phyloP scores from a whole-genome alignment of 1,139 yeast species.

The Eremothecium sinecaudum region DNA sequence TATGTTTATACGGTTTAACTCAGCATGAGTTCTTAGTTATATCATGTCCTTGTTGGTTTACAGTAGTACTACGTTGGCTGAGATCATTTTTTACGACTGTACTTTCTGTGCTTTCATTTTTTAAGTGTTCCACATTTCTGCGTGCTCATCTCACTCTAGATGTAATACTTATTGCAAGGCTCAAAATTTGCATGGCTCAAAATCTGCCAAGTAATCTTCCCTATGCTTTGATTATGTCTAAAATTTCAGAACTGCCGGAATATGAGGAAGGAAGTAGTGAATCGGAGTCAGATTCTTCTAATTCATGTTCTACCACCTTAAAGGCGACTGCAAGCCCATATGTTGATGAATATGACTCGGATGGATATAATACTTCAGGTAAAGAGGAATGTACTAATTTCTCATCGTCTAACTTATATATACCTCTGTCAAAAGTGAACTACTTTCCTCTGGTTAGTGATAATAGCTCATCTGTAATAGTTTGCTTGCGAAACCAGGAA shows the following conservation, averaged over 20 bases:
- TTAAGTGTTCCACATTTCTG: no score
- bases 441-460: constrained; percentile 9
- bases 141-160: no score
- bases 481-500: constrained; percentile 36
- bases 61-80: no score
- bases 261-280: background rate
- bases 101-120: no score
- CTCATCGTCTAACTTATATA: background rate
- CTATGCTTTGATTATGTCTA: no score
- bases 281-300: background rate
- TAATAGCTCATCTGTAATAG: constrained; percentile 7
- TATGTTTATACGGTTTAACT: no score
- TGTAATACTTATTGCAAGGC: no score
- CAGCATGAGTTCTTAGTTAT: no score
- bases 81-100: no score
- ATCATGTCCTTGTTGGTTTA: no score
- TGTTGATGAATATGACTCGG: constrained; percentile 2
- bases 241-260: background rate
- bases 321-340: background rate
- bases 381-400: background rate
- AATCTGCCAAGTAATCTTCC: no score
- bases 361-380: background rate
- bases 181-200: no score
- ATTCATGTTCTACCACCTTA: background rate
- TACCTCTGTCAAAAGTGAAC: constrained; percentile 9